Conservation (phyloP, 2,329 filamentous ascomycete genomes). For the Phialophora chinensis region DNA sequence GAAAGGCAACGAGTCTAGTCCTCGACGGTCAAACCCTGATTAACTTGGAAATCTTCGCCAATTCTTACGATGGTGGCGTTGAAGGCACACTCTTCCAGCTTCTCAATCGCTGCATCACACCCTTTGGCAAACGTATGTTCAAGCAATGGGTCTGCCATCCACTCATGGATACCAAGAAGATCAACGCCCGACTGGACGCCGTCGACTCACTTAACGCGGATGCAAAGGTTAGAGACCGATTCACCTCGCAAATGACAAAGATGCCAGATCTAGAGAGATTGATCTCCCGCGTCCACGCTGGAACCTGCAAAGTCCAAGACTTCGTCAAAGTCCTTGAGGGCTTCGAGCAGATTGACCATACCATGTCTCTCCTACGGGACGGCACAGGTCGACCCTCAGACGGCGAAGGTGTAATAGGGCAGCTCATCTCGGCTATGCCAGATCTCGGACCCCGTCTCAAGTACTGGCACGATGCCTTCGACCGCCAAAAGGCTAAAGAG, state of each 20-base stretch:
- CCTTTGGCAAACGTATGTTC: conserved; percentile 95
- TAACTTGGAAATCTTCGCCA: conserved; percentile 96
- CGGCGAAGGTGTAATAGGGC: conserved; percentile 80
- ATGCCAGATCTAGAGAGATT: conserved; percentile 93
- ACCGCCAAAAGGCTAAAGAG: conserved; percentile 77
- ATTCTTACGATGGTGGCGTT: conserved; percentile 81
- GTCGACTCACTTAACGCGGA: conserved; percentile 92
- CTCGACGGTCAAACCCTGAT: conserved; percentile 95
- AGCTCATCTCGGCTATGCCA: conserved; percentile 84
- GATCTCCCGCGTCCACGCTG: conserved; percentile 92
- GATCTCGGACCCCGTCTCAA: conserved; percentile 74
- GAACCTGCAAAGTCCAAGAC: conserved; percentile 86
- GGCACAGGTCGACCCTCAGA: conserved; percentile 61
- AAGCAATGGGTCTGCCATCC: conserved; percentile 98
- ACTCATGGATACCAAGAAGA: conserved; percentile 80
- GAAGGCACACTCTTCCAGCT: conserved; percentile 90
- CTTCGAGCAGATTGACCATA: conserved; percentile 97
- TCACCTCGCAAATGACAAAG: conserved; percentile 84
- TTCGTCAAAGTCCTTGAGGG: conserved; percentile 93
- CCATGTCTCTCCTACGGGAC: conserved; percentile 76
- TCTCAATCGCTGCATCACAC: conserved; percentile 91
- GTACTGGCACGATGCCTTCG: conserved; percentile 92
- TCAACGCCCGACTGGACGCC: conserved; percentile 92
- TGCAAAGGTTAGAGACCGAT: conserved; percentile 78
- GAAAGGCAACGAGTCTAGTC: conserved; percentile 84